Percentiles rank a stretch among this genome's conserved stretches.
phyloP scores from a whole-genome alignment of 176 grass and related monocot genomes.

The Triticum turgidum region DNA sequence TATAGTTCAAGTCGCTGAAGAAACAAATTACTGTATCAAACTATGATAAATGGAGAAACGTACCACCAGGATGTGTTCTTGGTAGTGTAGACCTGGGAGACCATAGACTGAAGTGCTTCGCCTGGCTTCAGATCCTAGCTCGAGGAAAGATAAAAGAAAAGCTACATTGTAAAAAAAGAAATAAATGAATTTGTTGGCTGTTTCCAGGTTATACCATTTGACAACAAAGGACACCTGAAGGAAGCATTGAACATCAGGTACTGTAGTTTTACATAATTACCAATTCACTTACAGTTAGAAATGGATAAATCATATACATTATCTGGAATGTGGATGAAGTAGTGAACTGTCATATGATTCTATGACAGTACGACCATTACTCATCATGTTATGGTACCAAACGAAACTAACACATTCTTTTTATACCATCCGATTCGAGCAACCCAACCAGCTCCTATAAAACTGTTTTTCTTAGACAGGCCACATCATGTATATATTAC shows the following conservation, averaged over 20 bases:
- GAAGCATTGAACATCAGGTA: constrained; percentile 76
- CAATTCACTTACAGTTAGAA: too few species aligned
- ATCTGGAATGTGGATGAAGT: background rate
- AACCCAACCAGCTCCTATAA: background rate
- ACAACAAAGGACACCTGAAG: constrained; percentile 68
- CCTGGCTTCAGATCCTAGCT: background rate
- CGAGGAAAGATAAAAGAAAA: background rate
- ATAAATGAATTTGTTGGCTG: background rate
- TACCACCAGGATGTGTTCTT: background rate
- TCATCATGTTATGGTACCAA: background rate
- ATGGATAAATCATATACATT: background rate
- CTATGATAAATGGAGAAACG: constrained; percentile 2
- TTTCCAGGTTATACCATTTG: constrained; percentile 73
- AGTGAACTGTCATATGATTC: background rate
- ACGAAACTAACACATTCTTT: background rate
- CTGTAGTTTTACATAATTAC: background rate
- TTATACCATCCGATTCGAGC: background rate
- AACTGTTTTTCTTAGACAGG: background rate
- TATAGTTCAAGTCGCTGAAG: background rate
- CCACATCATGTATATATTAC: background rate
- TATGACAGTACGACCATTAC: background rate
- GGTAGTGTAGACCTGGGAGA: background rate
- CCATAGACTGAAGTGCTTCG: background rate
- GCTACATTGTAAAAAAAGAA: background rate
- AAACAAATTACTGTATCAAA: constrained; percentile 15